Percentiles rank a stretch among this genome's conserved stretches.
These are phyloP conservation scores for Termitomyces sp. DNA, from an alignment of 768 basidiomycete species.

Conservation along the genomic window DNA sequence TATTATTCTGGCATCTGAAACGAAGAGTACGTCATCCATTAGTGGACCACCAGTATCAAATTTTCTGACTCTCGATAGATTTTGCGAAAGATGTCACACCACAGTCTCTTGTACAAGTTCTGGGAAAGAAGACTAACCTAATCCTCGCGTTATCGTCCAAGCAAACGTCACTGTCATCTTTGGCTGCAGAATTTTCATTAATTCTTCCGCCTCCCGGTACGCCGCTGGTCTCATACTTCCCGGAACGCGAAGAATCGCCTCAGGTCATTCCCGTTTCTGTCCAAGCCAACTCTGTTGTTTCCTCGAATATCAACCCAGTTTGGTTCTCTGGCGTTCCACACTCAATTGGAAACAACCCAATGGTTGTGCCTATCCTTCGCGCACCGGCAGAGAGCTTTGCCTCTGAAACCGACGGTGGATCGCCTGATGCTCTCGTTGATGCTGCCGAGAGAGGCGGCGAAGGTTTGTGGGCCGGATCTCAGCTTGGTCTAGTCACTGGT, in stretches of 20 bases:
- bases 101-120: conserved; percentile 68
- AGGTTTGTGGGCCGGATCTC: conserved; percentile 77
- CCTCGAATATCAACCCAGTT: conserved; percentile 46
- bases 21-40: conserved; percentile 58
- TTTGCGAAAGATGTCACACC: conserved; percentile 74
- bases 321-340: conserved; percentile 75
- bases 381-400: conserved; percentile 76
- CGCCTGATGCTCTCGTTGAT: conserved; percentile 61
- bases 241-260: conserved; percentile 57
- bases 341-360: conserved; percentile 65
- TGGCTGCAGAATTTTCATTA: conserved; percentile 90
- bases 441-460: conserved; percentile 72
- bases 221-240: conserved; percentile 83
- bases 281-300: conserved; percentile 38
- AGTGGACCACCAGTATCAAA: not conserved
- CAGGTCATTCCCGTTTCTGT: conserved; percentile 62
- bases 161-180: conserved; percentile 65
- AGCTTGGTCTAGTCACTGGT: conserved; percentile 74
- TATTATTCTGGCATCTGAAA: conserved; percentile 78
- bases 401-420: conserved; percentile 58
- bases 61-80: conserved; percentile 30
- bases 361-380: conserved; percentile 74
- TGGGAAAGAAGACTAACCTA: conserved; percentile 72
- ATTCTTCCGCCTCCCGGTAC: conserved; percentile 82
- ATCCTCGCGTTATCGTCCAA: conserved; percentile 76